These are phyloP conservation scores for Mucor velutinosus DNA, from an alignment of 371 early-diverging fungal genomes.

Conservation along the genomic window DNA sequence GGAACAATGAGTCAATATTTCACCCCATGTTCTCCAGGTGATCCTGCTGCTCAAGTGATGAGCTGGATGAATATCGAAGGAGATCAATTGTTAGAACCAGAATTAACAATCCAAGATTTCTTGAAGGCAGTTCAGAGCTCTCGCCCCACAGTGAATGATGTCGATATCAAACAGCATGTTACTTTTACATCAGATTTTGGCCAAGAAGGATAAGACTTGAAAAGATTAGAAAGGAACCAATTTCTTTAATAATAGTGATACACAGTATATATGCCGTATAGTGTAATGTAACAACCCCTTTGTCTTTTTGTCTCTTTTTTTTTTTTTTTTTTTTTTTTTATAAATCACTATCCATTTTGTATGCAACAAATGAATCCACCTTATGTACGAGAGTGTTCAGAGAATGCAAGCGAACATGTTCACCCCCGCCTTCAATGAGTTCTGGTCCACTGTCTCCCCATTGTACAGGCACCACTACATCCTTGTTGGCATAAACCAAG, in stretches of 20 bases:
- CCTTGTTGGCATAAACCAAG: conserved; percentile 84
- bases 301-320: neutral
- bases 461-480: conserved; percentile 81
- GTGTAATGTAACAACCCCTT: neutral
- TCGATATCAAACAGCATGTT: conserved; percentile 80
- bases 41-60: conserved; percentile 84
- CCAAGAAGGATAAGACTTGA: conserved; percentile 10
- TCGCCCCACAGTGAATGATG: conserved; percentile 83
- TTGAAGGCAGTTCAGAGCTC: conserved; percentile 76
- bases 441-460: conserved; percentile 88
- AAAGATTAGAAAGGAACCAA: neutral
- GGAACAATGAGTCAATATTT: conserved; percentile 57
- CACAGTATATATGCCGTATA: neutral
- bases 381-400: conserved; percentile 83
- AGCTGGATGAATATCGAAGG: conserved; percentile 86
- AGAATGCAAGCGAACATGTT: conserved; percentile 81
- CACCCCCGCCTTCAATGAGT: conserved; percentile 75
- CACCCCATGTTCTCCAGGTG: conserved; percentile 97
- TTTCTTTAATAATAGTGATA: neutral
- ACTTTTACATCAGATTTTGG: conserved; percentile 93
- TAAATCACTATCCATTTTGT: conserved; percentile 52
- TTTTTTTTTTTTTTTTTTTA: conserved; percentile 9
- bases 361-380: conserved; percentile 86
- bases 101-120: conserved; percentile 84
- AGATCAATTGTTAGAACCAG: conserved; percentile 91